Percentiles rank a stretch among this genome's conserved stretches.
These are phyloP conservation scores for Wickerhamomyces strasburgensis DNA, from an alignment of 805 yeast genomes.

Conservation along the genomic window DNA sequence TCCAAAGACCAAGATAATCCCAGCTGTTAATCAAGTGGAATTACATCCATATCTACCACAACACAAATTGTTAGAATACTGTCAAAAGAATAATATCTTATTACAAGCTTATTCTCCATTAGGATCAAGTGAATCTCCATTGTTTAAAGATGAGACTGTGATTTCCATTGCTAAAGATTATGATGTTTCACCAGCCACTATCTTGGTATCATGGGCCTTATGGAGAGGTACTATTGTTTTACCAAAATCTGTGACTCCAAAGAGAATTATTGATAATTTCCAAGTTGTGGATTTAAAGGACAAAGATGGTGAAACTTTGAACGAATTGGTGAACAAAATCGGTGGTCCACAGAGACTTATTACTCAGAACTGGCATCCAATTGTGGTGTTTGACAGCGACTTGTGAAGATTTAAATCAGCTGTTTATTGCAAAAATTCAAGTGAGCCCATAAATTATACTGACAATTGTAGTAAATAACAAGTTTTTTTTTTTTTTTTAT, in stretches of 20 bases:
- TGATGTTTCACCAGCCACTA: constrained; percentile 39
- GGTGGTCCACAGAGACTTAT: constrained; percentile 30
- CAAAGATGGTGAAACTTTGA: constrained; percentile 31
- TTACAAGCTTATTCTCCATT: constrained; percentile 19
- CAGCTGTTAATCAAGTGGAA: constrained; percentile 20
- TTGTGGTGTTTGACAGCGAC: constrained; percentile 31
- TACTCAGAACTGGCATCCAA: constrained; percentile 20
- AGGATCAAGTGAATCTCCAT: constrained; percentile 17
- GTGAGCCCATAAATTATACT: too few relatives aligned
- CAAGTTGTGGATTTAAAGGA: constrained; percentile 28
- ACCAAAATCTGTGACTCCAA: constrained; percentile 44
- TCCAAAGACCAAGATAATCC: constrained; percentile 8
- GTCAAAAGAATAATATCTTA: constrained; percentile 14
- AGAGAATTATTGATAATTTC: constrained; percentile 37
- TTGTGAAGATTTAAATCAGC: neutral
- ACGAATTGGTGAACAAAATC: constrained; percentile 21
- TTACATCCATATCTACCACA: constrained; percentile 19
- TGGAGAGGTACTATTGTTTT: constrained; percentile 51
- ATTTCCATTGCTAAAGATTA: constrained; percentile 40
- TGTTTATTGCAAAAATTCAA: neutral
- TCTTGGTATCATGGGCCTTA: constrained; percentile 56
- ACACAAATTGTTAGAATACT: constrained; percentile 11
- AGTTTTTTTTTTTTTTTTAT: too few relatives aligned
- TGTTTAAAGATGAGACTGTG: constrained; percentile 34
- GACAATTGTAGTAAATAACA: too few relatives aligned